These are phyloP conservation scores for Trypanosoma cruzi DNA, from an alignment of 208 protist genomes.

Conservation along the genomic window DNA sequence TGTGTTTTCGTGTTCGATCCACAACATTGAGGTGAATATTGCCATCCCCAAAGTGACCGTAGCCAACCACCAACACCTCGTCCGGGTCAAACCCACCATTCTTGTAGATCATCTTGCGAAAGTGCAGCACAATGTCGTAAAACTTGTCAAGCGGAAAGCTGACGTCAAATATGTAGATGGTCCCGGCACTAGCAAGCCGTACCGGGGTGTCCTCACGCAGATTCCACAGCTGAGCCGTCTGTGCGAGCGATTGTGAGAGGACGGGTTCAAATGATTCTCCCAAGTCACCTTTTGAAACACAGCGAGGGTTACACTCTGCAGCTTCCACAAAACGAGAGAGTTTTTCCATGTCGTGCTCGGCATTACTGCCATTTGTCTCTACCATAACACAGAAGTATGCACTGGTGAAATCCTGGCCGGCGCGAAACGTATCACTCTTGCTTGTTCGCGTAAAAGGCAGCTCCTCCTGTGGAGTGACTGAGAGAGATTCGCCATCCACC, in stretches of 20 bases:
- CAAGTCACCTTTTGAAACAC: slow-evolving; percentile 38
- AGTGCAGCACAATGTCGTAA: slow-evolving; percentile 81
- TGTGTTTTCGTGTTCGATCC: slow-evolving; percentile 52
- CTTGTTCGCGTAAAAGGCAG: slow-evolving; percentile 46
- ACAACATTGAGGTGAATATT: slow-evolving; percentile 97
- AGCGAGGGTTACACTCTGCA: slow-evolving; percentile 36
- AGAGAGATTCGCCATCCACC: slow-evolving; percentile 86
- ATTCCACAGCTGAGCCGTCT: slow-evolving; percentile 63
- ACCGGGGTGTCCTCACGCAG: slow-evolving; percentile 77
- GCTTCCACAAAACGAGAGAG: slow-evolving; percentile 54
- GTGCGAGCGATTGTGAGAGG: slow-evolving; percentile 58
- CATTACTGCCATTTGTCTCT: slow-evolving; percentile 94
- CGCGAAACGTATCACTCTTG: slow-evolving; percentile 50
- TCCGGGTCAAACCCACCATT: slow-evolving; percentile 51
- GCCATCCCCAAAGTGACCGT: slow-evolving; percentile 97
- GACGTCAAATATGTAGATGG: slow-evolving; percentile 85
- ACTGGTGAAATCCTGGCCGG: slow-evolving; percentile 41
- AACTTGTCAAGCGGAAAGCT: slow-evolving; percentile 81
- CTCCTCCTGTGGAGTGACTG: slow-evolving; percentile 44
- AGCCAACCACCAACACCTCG: slow-evolving; percentile 86
- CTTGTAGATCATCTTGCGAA: slow-evolving; percentile 61
- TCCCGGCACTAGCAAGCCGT: slow-evolving; percentile 44
- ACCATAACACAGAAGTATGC: slow-evolving; percentile 92
- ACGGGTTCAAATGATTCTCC: slow-evolving; percentile 49
- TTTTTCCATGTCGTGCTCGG: slow-evolving; percentile 90